phyloP scores from a whole-genome alignment of 768 basidiomycete species.

The Amanita molliuscula region DNA sequence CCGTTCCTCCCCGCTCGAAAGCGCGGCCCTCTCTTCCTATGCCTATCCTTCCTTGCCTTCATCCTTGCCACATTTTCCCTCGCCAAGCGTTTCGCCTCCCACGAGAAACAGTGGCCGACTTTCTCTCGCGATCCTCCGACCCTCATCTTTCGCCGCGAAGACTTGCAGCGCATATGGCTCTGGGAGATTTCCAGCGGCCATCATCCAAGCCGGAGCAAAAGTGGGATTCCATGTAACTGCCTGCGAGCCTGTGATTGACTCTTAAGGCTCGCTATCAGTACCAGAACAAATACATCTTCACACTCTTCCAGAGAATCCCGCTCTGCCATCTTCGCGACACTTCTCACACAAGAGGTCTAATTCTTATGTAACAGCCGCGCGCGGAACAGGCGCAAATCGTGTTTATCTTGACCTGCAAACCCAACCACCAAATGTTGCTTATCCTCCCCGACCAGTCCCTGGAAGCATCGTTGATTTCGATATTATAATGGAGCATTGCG shows the following conservation, averaged over 20 bases:
- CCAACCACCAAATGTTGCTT: slow-evolving; percentile 55
- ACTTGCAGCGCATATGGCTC: slow-evolving; percentile 85
- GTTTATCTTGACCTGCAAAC: slow-evolving; percentile 65
- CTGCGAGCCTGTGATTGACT: neutral
- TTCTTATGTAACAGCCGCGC: slow-evolving; percentile 41
- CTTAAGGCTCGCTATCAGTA: slow-evolving; percentile 31
- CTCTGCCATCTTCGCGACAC: slow-evolving; percentile 47
- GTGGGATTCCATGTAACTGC: slow-evolving; percentile 34
- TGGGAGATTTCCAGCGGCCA: slow-evolving; percentile 95
- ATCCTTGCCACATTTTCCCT: slow-evolving; percentile 52
- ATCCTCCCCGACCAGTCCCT: slow-evolving; percentile 78
- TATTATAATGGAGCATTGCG: slow-evolving; percentile 84
- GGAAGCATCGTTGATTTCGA: slow-evolving; percentile 88
- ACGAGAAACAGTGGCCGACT: slow-evolving; percentile 54
- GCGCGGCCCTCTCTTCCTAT: slow-evolving; percentile 44
- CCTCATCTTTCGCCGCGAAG: slow-evolving; percentile 64
- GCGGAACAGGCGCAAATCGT: slow-evolving; percentile 70
- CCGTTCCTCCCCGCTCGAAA: slow-evolving; percentile 51
- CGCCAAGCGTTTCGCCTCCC: slow-evolving; percentile 48
- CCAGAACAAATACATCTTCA: slow-evolving; percentile 59
- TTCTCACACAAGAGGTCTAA: slow-evolving; percentile 39
- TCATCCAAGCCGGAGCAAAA: slow-evolving; percentile 73
- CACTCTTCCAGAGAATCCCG: slow-evolving; percentile 55
- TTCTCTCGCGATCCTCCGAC: slow-evolving; percentile 54
- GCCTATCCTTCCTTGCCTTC: slow-evolving; percentile 32